Evolutionary conservation across 169 alveolate genomes (phyloP).

Genomic region (Sarcocystis neurona): DNA sequence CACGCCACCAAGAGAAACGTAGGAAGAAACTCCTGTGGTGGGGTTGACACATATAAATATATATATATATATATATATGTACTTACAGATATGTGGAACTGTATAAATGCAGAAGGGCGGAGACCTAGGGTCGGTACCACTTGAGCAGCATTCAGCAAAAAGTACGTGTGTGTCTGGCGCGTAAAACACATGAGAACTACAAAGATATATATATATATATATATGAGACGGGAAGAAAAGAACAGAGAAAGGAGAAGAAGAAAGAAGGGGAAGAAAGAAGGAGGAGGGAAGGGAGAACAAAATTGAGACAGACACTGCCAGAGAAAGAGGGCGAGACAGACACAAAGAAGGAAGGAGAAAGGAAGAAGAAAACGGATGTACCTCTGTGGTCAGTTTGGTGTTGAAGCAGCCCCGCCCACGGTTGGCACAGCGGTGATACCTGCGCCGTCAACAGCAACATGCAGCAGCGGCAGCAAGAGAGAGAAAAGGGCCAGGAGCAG

Average conservation of each 20-base stretch:
- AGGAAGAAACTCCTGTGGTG: not conserved
- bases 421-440: constrained; percentile 25
- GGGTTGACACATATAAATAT: not conserved
- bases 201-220: not conserved
- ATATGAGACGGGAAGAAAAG: not conserved
- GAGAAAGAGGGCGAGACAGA: not conserved
- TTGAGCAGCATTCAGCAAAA: not conserved
- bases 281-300: not conserved
- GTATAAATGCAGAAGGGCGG: too few relatives aligned
- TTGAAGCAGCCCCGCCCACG: constrained; percentile 25
- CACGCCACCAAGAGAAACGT: not conserved
- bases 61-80: too few relatives aligned
- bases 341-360: not conserved
- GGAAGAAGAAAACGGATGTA: not conserved
- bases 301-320: not conserved
- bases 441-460: too few relatives aligned
- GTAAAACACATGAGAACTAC: not conserved
- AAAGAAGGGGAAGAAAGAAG: not conserved
- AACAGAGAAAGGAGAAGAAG: not conserved
- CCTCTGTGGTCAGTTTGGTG: constrained; percentile 8
- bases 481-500: not conserved
- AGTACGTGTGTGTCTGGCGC: not conserved
- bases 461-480: too few relatives aligned
- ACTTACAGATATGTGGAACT: not conserved
- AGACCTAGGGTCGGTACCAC: too few relatives aligned